phyloP scores from a whole-genome alignment of 2,329 filamentous ascomycete species.

The Fusarium ambrosium region DNA sequence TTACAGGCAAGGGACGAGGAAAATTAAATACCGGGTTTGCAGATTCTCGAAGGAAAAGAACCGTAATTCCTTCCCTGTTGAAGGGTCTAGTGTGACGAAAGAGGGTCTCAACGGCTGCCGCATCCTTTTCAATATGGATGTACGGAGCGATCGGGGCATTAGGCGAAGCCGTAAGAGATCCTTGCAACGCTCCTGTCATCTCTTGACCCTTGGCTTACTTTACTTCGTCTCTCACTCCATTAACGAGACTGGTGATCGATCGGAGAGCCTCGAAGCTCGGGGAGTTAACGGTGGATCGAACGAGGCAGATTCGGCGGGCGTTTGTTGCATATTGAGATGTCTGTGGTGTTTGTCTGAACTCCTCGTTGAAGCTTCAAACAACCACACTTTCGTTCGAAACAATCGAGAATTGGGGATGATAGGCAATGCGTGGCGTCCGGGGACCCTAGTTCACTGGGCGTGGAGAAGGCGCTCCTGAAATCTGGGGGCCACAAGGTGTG shows the following conservation, averaged over 20 bases:
- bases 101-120: slow-evolving; percentile 14
- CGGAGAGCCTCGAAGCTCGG: background rate
- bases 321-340: slow-evolving; percentile 11
- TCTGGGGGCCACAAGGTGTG: slow-evolving; percentile 44
- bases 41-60: slow-evolving; percentile 40
- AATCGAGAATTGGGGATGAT: slow-evolving; percentile 21
- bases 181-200: background rate
- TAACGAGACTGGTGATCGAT: background rate
- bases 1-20: background rate
- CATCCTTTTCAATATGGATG: background rate
- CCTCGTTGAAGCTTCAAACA: slow-evolving; percentile 10
- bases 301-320: background rate
- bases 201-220: background rate
- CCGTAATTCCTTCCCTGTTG: slow-evolving; percentile 20
- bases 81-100: slow-evolving; percentile 19
- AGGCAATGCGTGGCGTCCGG: slow-evolving; percentile 31
- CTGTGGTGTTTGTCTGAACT: slow-evolving; percentile 10
- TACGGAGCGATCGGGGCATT: slow-evolving; percentile 3
- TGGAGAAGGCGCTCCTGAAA: slow-evolving; percentile 45
- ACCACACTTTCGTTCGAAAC: slow-evolving; percentile 11
- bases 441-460: slow-evolving; percentile 20
- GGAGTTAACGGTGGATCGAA: background rate
- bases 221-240: background rate
- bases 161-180: background rate
- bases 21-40: slow-evolving; percentile 12